Percentiles rank a stretch among this genome's conserved stretches.
phyloP scores from a whole-genome alignment of 2,329 filamentous ascomycete species.

The Penicillium sp. region DNA sequence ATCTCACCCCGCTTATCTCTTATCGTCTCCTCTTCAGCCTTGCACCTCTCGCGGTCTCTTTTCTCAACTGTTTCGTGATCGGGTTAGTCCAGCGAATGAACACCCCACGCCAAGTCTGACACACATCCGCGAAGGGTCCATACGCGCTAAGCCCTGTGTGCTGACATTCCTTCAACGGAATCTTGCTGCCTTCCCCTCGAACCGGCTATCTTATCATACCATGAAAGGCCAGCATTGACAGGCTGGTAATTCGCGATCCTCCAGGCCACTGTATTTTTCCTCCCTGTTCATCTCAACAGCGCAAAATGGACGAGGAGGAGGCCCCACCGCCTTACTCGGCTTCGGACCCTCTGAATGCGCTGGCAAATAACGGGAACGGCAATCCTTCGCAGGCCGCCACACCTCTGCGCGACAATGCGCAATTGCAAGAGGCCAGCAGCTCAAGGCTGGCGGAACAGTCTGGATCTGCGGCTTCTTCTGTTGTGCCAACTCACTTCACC shows the following conservation, averaged over 20 bases:
- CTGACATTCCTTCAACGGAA: constrained; percentile 16
- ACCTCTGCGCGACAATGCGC: constrained; percentile 21
- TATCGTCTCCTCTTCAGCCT: neutral
- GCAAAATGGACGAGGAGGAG: constrained; percentile 38
- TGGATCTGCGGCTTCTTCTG: constrained; percentile 10
- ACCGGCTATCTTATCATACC: constrained; percentile 17
- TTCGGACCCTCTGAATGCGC: constrained; percentile 36
- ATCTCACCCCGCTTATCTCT: constrained; percentile 1
- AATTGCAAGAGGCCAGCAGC: constrained; percentile 11
- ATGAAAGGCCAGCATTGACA: constrained; percentile 18
- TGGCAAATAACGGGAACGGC: constrained; percentile 22
- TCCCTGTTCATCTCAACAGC: constrained; percentile 1
- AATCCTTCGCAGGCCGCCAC: constrained; percentile 13
- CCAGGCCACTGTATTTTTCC: constrained; percentile 5
- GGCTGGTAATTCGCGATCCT: constrained; percentile 6
- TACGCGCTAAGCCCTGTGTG: constrained; percentile 2
- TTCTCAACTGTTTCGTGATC: neutral
- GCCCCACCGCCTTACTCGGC: constrained; percentile 44
- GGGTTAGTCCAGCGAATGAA: neutral
- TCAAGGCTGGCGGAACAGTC: constrained; percentile 15
- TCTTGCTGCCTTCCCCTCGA: constrained; percentile 32
- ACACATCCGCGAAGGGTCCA: neutral
- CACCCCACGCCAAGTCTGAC: neutral
- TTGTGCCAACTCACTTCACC: constrained; percentile 33
- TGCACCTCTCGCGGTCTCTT: neutral